phyloP scores from a whole-genome alignment of 139 green algal genomes.

The Chlorella sp. region DNA sequence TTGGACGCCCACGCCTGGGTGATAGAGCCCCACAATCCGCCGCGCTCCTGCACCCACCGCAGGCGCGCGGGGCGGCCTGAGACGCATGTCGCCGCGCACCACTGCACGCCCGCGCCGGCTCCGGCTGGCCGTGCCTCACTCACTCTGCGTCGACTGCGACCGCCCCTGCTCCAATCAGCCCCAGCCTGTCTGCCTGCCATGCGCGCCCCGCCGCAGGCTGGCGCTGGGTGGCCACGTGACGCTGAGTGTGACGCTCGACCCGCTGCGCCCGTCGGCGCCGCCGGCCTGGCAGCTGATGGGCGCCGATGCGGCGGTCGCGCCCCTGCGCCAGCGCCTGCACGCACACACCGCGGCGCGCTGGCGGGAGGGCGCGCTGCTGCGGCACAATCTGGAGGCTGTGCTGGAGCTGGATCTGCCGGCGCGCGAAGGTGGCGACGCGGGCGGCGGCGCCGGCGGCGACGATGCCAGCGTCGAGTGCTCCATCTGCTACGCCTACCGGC shows the following conservation, averaged over 20 bases:
- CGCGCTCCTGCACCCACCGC: too few species aligned
- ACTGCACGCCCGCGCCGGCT: background rate
- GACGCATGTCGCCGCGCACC: background rate
- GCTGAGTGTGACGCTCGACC: conserved; percentile 23
- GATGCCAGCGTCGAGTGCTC: conserved; percentile 29
- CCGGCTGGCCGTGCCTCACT: background rate
- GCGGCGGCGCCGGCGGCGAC: too few species aligned
- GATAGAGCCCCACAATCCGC: conserved; percentile 42
- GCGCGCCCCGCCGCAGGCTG: background rate
- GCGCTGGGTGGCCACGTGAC: conserved; percentile 30
- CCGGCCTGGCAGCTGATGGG: conserved; percentile 36
- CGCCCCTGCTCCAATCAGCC: background rate
- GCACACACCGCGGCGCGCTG: conserved; percentile 18
- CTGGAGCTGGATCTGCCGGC: conserved; percentile 18
- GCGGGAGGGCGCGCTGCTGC: conserved; percentile 13
- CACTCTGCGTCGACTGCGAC: background rate
- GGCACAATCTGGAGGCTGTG: conserved; percentile 24
- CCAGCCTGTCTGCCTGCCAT: background rate
- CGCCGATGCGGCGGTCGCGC: conserved; percentile 20
- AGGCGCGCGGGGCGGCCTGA: too few species aligned
- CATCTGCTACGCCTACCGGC: conserved; percentile 40
- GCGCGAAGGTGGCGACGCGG: background rate
- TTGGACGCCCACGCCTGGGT: conserved; percentile 22
- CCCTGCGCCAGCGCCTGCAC: conserved; percentile 28
- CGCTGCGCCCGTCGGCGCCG: background rate